Conservation (phyloP, 2,329 filamentous ascomycete species). For the Zymoseptoria passerinii region DNA sequence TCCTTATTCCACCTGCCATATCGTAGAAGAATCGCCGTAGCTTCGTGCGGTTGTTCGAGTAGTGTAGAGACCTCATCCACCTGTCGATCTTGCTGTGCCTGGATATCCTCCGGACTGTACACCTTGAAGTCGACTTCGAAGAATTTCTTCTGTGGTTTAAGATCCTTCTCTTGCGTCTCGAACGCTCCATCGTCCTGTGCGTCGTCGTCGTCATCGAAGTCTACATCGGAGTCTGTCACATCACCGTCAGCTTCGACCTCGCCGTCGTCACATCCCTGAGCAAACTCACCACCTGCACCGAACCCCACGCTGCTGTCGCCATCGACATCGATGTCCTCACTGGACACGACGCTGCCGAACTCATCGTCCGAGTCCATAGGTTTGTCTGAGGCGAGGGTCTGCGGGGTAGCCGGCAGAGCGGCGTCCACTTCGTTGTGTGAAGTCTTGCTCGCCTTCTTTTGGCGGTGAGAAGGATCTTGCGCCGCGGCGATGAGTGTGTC, state of each 20-base stretch:
- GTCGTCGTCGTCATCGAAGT: constrained; percentile 51
- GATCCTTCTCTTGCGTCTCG: constrained; percentile 58
- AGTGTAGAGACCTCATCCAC: constrained; percentile 87
- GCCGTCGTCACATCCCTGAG: background rate
- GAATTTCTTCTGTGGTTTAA: constrained; percentile 62
- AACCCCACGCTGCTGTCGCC: constrained; percentile 54
- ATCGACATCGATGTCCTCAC: constrained; percentile 52
- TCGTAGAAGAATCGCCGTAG: constrained; percentile 80
- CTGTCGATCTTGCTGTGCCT: constrained; percentile 75
- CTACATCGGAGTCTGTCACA: constrained; percentile 41
- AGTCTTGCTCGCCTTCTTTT: constrained; percentile 29
- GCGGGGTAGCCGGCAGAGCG: constrained; percentile 44
- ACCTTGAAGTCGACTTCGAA: constrained; percentile 84
- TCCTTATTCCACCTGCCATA: constrained; percentile 96
- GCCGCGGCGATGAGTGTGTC: constrained; percentile 16
- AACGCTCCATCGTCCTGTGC: constrained; percentile 50
- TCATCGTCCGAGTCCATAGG: constrained; percentile 95
- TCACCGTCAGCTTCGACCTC: constrained; percentile 4
- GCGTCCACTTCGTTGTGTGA: constrained; percentile 30
- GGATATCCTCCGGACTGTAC: constrained; percentile 70
- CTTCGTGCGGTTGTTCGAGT: constrained; percentile 78
- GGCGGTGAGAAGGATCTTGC: constrained; percentile 27
- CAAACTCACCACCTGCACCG: constrained; percentile 33
- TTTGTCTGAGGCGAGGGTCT: constrained; percentile 33
- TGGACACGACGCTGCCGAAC: constrained; percentile 76